Conservation (phyloP, 805 yeast species). For the Wickerhamiella bombiphila region DNA sequence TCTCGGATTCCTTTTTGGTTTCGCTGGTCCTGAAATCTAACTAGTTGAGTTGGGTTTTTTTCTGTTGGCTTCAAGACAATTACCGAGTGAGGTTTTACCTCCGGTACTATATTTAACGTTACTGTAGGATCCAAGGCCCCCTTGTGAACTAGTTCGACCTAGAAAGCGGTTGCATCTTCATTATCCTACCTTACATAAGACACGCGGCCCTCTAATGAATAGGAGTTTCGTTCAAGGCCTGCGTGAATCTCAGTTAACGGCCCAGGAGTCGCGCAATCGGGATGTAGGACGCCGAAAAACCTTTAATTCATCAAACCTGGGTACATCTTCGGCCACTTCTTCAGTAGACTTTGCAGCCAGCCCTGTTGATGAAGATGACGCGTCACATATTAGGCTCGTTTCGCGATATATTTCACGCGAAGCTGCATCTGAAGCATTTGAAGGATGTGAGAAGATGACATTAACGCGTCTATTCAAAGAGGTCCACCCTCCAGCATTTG, state of each 20-base stretch:
- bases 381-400: conserved; percentile 7
- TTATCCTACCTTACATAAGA: not conserved
- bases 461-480: conserved; percentile 22
- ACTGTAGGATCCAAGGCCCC: no score
- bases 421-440: conserved; percentile 5
- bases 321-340: not conserved
- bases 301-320: not conserved
- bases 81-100: no score
- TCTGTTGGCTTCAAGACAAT: no score
- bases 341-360: not conserved
- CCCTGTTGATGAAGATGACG: not conserved
- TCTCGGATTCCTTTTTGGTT: not conserved
- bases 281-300: not conserved
- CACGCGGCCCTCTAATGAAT: no score
- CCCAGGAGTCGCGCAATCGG: not conserved
- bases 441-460: conserved; percentile 8
- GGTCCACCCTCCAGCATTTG: conserved; percentile 51
- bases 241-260: not conserved
- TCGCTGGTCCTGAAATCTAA: no score
- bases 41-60: no score
- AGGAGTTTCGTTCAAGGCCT: not conserved
- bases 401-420: conserved; percentile 9
- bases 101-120: no score
- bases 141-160: no score
- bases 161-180: no score